Percentiles rank a stretch among this genome's conserved stretches.
These are phyloP conservation scores for Arthrobotrys megalospora DNA, from an alignment of 2,329 filamentous ascomycete species.

Conservation along the genomic window DNA sequence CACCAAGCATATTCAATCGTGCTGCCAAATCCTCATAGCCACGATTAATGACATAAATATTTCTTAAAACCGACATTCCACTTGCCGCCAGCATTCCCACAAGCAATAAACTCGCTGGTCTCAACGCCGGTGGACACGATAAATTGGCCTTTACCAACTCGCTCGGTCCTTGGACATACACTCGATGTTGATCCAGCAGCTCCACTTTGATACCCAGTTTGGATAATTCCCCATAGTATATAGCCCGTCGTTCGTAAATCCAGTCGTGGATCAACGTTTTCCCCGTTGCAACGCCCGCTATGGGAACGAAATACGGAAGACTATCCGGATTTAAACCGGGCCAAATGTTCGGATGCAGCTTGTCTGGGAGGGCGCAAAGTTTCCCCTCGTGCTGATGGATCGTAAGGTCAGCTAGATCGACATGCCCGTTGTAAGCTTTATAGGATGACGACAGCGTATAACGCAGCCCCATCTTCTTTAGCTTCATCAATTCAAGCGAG, in stretches of 20 bases:
- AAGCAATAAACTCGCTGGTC: slow-evolving; percentile 34
- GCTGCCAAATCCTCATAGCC: slow-evolving; percentile 42
- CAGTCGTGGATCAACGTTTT: slow-evolving; percentile 31
- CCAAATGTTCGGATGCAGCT: slow-evolving; percentile 37
- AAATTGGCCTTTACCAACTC: slow-evolving; percentile 26
- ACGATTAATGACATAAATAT: slow-evolving; percentile 36
- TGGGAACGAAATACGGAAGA: slow-evolving; percentile 43
- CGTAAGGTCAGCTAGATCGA: slow-evolving; percentile 25
- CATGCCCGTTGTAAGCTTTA: slow-evolving; percentile 28
- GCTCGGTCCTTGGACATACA: slow-evolving; percentile 13
- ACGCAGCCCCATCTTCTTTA: slow-evolving; percentile 33
- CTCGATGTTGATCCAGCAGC: slow-evolving; percentile 26
- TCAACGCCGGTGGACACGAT: slow-evolving; percentile 33
- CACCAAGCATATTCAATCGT: slow-evolving; percentile 31
- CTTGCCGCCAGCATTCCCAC: slow-evolving; percentile 38
- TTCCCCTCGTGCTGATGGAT: slow-evolving; percentile 32
- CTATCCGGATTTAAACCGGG: slow-evolving; percentile 38
- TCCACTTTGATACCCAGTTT: slow-evolving; percentile 30
- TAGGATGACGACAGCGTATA: slow-evolving; percentile 12
- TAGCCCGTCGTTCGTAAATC: slow-evolving; percentile 33
- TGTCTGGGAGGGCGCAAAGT: slow-evolving; percentile 20
- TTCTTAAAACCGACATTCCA: slow-evolving; percentile 17
- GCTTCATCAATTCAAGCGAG: slow-evolving; percentile 38
- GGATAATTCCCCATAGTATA: slow-evolving; percentile 25
- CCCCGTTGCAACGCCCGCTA: slow-evolving; percentile 34